Conservation (phyloP, 345 rosid species). For the Excoecaria agallocha region DNA sequence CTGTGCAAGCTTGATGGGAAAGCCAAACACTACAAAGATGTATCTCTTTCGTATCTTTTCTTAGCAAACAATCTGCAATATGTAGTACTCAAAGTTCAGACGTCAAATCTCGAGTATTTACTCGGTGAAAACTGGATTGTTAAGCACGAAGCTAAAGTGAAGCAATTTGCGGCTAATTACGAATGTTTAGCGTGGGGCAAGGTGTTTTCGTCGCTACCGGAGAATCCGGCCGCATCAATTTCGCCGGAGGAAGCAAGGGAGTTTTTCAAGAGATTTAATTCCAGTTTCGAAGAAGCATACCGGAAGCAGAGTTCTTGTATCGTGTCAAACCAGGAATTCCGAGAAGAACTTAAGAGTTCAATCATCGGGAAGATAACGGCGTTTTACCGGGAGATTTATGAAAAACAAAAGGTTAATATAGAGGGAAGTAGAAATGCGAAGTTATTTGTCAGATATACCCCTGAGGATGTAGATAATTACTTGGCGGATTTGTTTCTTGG, state of each 20-base stretch:
- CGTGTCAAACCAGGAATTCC: constrained; percentile 45
- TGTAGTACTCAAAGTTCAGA: constrained; percentile 17
- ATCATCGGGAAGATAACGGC: constrained; percentile 39
- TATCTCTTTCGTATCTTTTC: constrained; percentile 26
- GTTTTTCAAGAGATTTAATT: constrained; percentile 42
- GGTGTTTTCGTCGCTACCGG: constrained; percentile 42
- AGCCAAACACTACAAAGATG: constrained; percentile 26
- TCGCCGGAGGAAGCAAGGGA: constrained; percentile 38
- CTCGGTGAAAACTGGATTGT: constrained; percentile 30
- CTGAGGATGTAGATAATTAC: constrained; percentile 34
- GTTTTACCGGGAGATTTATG: constrained; percentile 51
- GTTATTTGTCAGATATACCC: constrained; percentile 20
- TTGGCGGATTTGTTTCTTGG: constrained; percentile 30
- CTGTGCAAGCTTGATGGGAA: constrained; percentile 35
- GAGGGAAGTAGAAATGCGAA: background rate
- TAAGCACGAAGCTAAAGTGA: constrained; percentile 24
- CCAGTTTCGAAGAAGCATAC: constrained; percentile 55
- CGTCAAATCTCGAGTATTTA: constrained; percentile 23
- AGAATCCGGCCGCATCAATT: constrained; percentile 32
- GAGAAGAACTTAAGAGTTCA: constrained; percentile 53
- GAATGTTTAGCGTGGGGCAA: constrained; percentile 29
- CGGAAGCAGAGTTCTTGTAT: constrained; percentile 45
- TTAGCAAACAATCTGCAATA: constrained; percentile 29
- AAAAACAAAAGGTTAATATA: background rate
- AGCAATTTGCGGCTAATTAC: constrained; percentile 27